These are phyloP conservation scores for Ilex paraguariensis DNA, from an alignment of 305 asterid genomes.

Conservation along the genomic window DNA sequence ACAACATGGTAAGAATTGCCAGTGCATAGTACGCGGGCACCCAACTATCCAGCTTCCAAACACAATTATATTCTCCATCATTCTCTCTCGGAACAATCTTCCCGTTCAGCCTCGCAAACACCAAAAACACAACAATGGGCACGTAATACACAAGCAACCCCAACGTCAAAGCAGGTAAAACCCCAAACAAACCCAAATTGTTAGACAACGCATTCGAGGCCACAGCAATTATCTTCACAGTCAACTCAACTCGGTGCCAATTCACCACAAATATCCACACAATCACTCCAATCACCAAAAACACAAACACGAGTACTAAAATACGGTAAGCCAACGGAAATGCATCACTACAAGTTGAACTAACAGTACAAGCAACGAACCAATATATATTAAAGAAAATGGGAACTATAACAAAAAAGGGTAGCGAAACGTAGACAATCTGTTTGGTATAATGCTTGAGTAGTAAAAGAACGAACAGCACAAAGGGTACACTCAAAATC, in stretches of 20 bases:
- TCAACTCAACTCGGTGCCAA: conserved; percentile 88
- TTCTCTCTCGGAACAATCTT: conserved; percentile 59
- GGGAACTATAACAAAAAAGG: conserved; percentile 75
- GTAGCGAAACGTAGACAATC: conserved; percentile 74
- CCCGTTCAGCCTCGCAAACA: conserved; percentile 79
- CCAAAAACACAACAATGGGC: conserved; percentile 70
- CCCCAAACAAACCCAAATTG: conserved; percentile 72
- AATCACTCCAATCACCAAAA: conserved; percentile 68
- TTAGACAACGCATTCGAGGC: conserved; percentile 63
- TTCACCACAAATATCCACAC: conserved; percentile 81
- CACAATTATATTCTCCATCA: conserved; percentile 58
- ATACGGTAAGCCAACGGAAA: conserved; percentile 74
- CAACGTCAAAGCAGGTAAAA: conserved; percentile 61
- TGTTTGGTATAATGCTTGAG: conserved; percentile 83
- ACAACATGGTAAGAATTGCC: conserved; percentile 84
- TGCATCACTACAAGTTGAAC: conserved; percentile 62
- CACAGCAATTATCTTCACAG: conserved; percentile 71
- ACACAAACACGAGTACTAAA: conserved; percentile 51
- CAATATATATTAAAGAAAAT: conserved; percentile 63
- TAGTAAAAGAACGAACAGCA: conserved; percentile 50
- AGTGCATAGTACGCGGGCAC: conserved; percentile 83
- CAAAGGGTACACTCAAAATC: conserved; percentile 55
- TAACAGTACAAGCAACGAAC: conserved; percentile 88
- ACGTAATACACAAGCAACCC: conserved; percentile 59
- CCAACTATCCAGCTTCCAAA: conserved; percentile 87